These are phyloP conservation scores for Alternaria arborescens DNA, from an alignment of 2,329 filamentous ascomycete genomes.

Conservation along the genomic window DNA sequence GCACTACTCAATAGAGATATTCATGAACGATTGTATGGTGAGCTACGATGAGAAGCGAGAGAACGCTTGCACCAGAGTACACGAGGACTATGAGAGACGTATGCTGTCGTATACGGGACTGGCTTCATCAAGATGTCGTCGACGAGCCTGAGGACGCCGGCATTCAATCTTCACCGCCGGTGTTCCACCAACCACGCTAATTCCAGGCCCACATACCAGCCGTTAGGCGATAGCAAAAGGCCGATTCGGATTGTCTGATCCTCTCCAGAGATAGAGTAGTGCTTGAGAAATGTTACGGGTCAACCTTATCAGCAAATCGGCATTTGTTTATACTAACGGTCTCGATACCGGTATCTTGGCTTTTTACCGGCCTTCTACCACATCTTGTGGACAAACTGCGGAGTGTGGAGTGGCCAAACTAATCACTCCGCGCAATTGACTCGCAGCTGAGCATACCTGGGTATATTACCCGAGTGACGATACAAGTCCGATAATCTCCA, in stretches of 20 bases:
- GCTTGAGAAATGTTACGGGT: neutral
- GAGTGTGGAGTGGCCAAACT: neutral
- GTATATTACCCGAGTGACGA: no score
- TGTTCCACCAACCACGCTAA: neutral
- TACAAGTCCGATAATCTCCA: neutral
- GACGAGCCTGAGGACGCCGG: neutral
- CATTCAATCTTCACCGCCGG: neutral
- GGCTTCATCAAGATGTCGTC: neutral
- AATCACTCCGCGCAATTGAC: neutral
- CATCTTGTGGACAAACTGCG: neutral
- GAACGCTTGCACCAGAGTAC: no score
- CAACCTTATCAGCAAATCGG: slow-evolving; percentile 1
- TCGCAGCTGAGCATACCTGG: neutral
- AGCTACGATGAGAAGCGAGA: no score
- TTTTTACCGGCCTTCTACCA: neutral
- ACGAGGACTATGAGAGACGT: accelerated
- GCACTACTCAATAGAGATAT: no score
- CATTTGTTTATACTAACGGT: neutral
- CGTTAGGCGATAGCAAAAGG: slow-evolving; percentile 1
- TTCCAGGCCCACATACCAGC: neutral
- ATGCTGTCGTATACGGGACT: neutral
- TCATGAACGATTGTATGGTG: no score
- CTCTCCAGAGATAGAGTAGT: neutral
- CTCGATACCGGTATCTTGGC: neutral
- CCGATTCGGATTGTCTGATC: neutral